Evolutionary conservation across 2,329 filamentous ascomycete species (phyloP).

Genomic region (Cladophialophora yegresii): DNA sequence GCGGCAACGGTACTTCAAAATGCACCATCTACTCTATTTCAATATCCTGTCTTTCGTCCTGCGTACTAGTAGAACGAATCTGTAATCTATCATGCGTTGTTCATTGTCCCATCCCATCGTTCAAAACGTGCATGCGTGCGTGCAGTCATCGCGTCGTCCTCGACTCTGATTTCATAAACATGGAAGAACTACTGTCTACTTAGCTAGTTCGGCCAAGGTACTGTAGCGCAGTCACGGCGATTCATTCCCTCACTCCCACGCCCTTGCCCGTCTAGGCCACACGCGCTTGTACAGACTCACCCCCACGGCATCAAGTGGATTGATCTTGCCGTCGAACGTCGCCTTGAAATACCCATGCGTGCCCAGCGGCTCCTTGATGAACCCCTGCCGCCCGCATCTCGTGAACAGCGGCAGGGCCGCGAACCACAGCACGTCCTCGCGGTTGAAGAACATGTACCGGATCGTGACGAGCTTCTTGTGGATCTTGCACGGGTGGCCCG

Average conservation of each 20-base stretch:
- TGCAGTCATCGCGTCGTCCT: not conserved
- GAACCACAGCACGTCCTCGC: slow-evolving; percentile 95
- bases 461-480: slow-evolving; percentile 97
- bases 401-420: slow-evolving; percentile 96
- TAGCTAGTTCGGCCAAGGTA: too few relatives aligned
- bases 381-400: slow-evolving; percentile 80
- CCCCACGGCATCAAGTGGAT: slow-evolving; percentile 90
- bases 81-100: not conserved
- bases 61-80: not conserved
- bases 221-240: too few relatives aligned
- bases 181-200: not conserved
- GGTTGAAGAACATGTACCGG: slow-evolving; percentile 99
- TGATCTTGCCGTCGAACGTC: slow-evolving; percentile 93
- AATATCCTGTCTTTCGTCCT: not conserved
- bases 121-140: not conserved
- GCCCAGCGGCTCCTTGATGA: slow-evolving; percentile 88
- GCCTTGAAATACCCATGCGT: slow-evolving; percentile 99
- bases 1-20: not conserved
- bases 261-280: slow-evolving; percentile 69
- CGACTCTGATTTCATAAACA: not conserved
- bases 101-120: not conserved
- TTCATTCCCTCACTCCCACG: slow-evolving; percentile 15
- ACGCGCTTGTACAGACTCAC: slow-evolving; percentile 86
- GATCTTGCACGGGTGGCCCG: slow-evolving; percentile 97
- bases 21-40: not conserved